Conservation (phyloP, 331 rosid genomes). For the Quercus phellos region DNA sequence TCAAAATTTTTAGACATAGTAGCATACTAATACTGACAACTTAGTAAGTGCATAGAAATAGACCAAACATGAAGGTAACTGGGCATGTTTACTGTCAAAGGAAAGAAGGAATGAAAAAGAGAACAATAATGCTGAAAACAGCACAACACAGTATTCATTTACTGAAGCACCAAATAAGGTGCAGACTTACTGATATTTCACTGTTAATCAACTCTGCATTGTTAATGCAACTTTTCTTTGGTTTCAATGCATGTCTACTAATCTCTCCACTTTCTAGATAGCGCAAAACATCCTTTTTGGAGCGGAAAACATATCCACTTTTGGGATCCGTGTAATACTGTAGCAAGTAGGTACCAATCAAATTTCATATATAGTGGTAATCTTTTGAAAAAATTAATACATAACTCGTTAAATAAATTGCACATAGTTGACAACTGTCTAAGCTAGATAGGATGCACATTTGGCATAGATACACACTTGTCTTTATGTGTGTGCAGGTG, state of each 20-base stretch:
- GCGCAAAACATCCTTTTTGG: slow-evolving; percentile 63
- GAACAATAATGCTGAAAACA: not conserved
- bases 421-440: not conserved
- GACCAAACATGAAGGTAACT: not conserved
- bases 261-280: slow-evolving; percentile 68
- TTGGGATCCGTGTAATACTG: slow-evolving; percentile 84
- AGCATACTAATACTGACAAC: not conserved
- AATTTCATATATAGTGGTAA: slow-evolving; percentile 10
- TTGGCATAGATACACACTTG: not conserved
- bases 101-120: not conserved
- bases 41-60: not conserved
- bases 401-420: slow-evolving; percentile 5
- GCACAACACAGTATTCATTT: not conserved
- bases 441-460: slow-evolving; percentile 5
- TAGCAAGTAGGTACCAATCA: slow-evolving; percentile 22
- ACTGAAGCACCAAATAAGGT: not conserved
- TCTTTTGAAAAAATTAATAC: slow-evolving; percentile 10
- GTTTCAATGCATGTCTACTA: slow-evolving; percentile 42
- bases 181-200: slow-evolving; percentile 26
- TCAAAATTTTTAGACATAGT: too few species aligned
- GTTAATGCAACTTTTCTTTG: slow-evolving; percentile 21
- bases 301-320: slow-evolving; percentile 68
- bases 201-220: slow-evolving; percentile 15
- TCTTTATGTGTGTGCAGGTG: not conserved
- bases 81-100: not conserved